phyloP scores from a whole-genome alignment of 2,329 filamentous ascomycete species.

The Cyclaneusma minus region DNA sequence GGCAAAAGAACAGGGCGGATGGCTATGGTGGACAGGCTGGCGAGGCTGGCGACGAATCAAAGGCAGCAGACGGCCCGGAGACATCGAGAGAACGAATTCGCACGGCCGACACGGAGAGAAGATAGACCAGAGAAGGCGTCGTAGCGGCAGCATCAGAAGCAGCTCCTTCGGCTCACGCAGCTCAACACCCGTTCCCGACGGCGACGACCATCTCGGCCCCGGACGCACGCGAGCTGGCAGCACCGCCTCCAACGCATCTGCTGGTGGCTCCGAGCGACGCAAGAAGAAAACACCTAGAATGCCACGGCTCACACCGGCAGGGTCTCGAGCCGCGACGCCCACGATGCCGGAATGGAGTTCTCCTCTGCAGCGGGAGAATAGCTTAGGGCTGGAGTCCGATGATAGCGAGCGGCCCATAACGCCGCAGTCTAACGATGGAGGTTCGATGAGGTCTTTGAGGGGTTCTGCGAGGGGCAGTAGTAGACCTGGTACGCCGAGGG shows the following conservation, averaged over 20 bases:
- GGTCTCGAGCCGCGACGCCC: slow-evolving; percentile 15
- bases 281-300: slow-evolving; percentile 14
- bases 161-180: slow-evolving; percentile 20
- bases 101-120: slow-evolving; percentile 11
- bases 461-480: slow-evolving; percentile 6
- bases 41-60: slow-evolving; percentile 28
- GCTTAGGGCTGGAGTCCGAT: slow-evolving; percentile 15
- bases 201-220: slow-evolving; percentile 12
- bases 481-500: slow-evolving; percentile 7
- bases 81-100: slow-evolving; percentile 17
- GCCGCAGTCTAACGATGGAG: slow-evolving; percentile 8
- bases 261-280: slow-evolving; percentile 13
- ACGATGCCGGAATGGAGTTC: slow-evolving; percentile 11
- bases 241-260: slow-evolving; percentile 14
- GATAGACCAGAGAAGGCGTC: slow-evolving; percentile 13
- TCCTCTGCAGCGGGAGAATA: slow-evolving; percentile 15
- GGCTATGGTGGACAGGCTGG: slow-evolving; percentile 81
- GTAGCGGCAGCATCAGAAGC: slow-evolving; percentile 15
- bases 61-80: slow-evolving; percentile 6
- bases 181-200: slow-evolving; percentile 16
- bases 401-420: slow-evolving; percentile 14
- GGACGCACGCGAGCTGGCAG: slow-evolving; percentile 15
- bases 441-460: slow-evolving; percentile 7
- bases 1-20: slow-evolving; percentile 51
- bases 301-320: slow-evolving; percentile 12